Percentiles rank a stretch among this genome's conserved stretches.
These are phyloP conservation scores for Neocatenulostroma microsporum DNA, from an alignment of 2,329 filamentous ascomycete species.

Conservation along the genomic window DNA sequence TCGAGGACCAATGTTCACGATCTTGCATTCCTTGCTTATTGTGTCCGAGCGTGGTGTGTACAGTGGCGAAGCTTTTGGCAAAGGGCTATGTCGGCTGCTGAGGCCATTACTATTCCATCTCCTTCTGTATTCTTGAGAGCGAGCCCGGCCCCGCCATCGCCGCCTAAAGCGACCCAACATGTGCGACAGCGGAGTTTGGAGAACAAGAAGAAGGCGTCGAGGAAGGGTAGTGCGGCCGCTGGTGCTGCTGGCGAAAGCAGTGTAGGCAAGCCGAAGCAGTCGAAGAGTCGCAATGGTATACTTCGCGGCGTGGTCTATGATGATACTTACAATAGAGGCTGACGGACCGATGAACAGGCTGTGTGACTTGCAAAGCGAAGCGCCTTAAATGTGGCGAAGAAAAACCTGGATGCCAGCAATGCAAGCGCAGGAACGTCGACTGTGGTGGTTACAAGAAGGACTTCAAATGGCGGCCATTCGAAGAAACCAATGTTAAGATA, in stretches of 20 bases:
- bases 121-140: constrained; percentile 47
- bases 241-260: constrained; percentile 26
- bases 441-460: constrained; percentile 69
- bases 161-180: constrained; percentile 19
- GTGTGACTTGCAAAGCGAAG: constrained; percentile 66
- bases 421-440: constrained; percentile 54
- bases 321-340: constrained; percentile 4
- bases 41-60: neutral
- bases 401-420: constrained; percentile 61
- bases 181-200: constrained; percentile 14
- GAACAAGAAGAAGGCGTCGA: constrained; percentile 14
- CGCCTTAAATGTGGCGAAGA: constrained; percentile 66
- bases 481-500: constrained; percentile 50
- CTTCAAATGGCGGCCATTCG: constrained; percentile 67
- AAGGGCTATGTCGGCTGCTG: constrained; percentile 35
- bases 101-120: constrained; percentile 54
- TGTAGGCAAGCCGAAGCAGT: constrained; percentile 58
- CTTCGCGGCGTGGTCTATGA: neutral
- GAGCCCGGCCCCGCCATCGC: constrained; percentile 18
- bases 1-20: too few relatives aligned
- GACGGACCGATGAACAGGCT: constrained; percentile 43
- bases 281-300: constrained; percentile 65
- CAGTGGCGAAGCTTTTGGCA: constrained; percentile 1
- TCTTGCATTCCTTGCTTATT: neutral
- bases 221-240: constrained; percentile 11